phyloP scores from a whole-genome alignment of 176 grass and related monocot genomes.

The Cenchrus americanus region DNA sequence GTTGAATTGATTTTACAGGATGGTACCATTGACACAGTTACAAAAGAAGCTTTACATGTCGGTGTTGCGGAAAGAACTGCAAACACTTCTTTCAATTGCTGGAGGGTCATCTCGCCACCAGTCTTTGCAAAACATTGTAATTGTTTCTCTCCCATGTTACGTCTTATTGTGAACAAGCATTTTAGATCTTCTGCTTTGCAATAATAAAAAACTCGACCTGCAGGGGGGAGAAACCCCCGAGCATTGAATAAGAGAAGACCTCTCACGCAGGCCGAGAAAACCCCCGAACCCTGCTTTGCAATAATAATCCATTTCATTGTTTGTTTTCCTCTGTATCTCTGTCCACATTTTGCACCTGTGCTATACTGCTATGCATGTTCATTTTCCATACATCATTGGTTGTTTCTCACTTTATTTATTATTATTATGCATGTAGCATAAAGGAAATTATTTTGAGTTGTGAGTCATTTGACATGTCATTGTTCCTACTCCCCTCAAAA shows the following conservation, averaged over 20 bases:
- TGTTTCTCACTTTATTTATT: slow-evolving; percentile 29
- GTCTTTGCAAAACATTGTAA: slow-evolving; percentile 94
- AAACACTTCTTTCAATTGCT: slow-evolving; percentile 86
- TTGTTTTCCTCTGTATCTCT: not conserved
- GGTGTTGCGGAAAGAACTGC: slow-evolving; percentile 83
- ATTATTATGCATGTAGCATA: slow-evolving; percentile 35
- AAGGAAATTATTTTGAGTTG: slow-evolving; percentile 24
- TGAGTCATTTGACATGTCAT: slow-evolving; percentile 24
- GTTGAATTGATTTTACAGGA: slow-evolving; percentile 50
- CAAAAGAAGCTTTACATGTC: slow-evolving; percentile 91
- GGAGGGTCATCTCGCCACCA: slow-evolving; percentile 69
- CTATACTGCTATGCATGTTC: not conserved
- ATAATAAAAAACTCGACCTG: not conserved
- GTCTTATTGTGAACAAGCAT: not conserved
- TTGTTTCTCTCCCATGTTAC: not conserved
- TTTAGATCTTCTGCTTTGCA: slow-evolving; percentile 2
- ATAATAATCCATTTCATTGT: not conserved
- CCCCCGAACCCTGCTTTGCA: too few species aligned
- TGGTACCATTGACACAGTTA: slow-evolving; percentile 74
- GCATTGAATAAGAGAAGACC: too few species aligned
- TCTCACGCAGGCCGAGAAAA: too few species aligned
- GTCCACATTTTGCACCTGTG: slow-evolving; percentile 1
- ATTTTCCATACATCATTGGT: not conserved
- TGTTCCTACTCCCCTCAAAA: slow-evolving; percentile 6
- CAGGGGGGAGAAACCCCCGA: too few species aligned